Conservation (phyloP, 2,329 filamentous ascomycete species). For the Aspergillus floridensis region DNA sequence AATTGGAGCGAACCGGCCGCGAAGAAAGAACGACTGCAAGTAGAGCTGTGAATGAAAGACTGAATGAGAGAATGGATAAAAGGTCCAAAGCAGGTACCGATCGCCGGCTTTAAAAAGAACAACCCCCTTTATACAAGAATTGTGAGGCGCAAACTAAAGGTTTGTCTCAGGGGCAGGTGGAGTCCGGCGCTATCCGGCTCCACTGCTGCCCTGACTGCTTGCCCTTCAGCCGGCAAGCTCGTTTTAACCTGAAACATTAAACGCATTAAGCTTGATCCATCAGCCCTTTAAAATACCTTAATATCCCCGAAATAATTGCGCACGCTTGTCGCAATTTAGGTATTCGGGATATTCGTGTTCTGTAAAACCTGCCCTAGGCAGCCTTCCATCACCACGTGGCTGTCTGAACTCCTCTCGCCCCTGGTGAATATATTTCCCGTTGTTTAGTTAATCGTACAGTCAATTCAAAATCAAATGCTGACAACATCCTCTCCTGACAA, state of each 20-base stretch:
- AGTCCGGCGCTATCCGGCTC: neutral
- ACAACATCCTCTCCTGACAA: neutral
- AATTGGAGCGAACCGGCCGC: neutral
- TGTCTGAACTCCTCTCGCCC: neutral
- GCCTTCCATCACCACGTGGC: neutral
- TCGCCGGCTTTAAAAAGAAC: neutral
- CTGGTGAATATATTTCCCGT: too few relatives aligned
- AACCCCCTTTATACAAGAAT: neutral
- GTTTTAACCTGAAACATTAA: conserved; percentile 4
- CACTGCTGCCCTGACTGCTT: neutral
- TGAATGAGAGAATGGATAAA: neutral
- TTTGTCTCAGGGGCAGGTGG: conserved; percentile 4
- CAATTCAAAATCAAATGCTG: neutral
- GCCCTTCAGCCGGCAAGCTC: neutral
- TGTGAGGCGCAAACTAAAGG: neutral
- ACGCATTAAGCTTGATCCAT: neutral
- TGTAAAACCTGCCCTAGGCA: neutral
- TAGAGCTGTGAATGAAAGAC: neutral
- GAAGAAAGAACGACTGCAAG: neutral
- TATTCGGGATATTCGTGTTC: neutral
- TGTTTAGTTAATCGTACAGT: too few relatives aligned
- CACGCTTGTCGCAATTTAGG: neutral
- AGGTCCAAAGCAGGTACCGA: neutral
- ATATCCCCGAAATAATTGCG: neutral
- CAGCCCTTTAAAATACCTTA: neutral